Conservation (phyloP, 768 basidiomycete genomes). For the Daedaleopsis sinensis region DNA sequence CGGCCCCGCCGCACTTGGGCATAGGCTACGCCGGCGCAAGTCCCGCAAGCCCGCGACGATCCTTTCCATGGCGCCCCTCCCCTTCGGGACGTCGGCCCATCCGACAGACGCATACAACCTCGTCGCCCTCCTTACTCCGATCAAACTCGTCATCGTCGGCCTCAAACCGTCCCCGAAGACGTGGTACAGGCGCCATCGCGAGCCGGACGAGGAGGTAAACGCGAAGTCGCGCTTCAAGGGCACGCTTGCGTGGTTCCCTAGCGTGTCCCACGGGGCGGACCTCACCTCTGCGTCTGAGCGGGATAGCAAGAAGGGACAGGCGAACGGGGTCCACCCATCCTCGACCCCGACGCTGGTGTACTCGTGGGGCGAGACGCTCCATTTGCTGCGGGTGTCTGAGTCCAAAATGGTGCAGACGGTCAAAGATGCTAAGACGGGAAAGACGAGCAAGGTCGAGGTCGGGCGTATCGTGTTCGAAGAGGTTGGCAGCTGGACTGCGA, state of each 20-base stretch:
- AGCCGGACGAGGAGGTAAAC: constrained; percentile 46
- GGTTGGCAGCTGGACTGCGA: constrained; percentile 58
- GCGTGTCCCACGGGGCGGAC: constrained; percentile 38
- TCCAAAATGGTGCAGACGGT: constrained; percentile 51
- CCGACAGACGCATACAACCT: constrained; percentile 79
- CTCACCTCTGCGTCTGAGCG: constrained; percentile 16
- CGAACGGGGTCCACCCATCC: constrained; percentile 7
- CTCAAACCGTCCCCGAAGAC: constrained; percentile 91
- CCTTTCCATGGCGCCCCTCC: constrained; percentile 80
- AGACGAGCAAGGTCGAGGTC: constrained; percentile 57
- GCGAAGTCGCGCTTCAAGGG: constrained; percentile 57
- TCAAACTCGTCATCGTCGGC: constrained; percentile 92
- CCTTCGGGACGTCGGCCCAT: constrained; percentile 74
- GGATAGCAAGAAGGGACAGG: constrained; percentile 31
- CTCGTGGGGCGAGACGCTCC: constrained; percentile 77
- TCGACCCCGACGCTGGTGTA: constrained; percentile 72
- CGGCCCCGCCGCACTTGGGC: constrained; percentile 22
- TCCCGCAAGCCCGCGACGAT: constrained; percentile 60
- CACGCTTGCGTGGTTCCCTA: constrained; percentile 82
- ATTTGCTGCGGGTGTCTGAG: constrained; percentile 69
- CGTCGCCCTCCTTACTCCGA: constrained; percentile 84
- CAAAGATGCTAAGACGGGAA: constrained; percentile 60
- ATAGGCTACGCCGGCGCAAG: constrained; percentile 47
- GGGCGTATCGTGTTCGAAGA: constrained; percentile 69
- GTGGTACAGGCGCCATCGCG: constrained; percentile 79